Base-by-base conservation (phyloP, 129 eudicot genomes). In the Flaveria brownii region DNA sequence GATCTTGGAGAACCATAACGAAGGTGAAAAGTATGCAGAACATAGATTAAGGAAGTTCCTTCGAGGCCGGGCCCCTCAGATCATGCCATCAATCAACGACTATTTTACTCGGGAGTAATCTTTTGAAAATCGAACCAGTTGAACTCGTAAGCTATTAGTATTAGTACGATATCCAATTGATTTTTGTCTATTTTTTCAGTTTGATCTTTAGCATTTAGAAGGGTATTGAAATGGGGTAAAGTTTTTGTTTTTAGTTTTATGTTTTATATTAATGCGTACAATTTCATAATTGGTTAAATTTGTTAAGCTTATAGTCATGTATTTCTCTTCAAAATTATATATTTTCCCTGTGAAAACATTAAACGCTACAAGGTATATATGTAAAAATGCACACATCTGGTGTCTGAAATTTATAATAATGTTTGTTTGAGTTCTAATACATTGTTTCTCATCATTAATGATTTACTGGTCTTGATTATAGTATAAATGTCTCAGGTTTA, bases 21-120 rank as follows among this genome's bases (percentile, higher is more conserved):
- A 87, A 71, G 89, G 92, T 11, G 85, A 88, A 54, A 74, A 68
- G 25, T 88, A 88, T 12, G 70, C 78, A 0, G 75, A 88, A 46
- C 86, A 88, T 81, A 30, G 33, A 18, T 39, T 85, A 23, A 83
- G 87, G 46, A 85, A 78, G 83, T 85, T 80, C 12, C 46, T 80
- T 1, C 85, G 87, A n/a, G 87, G 89, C 14, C 81, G 63, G 45
- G 66, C 76, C 9, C 80, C 85, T 56, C 84, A 83, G 56, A 68
- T 82, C 76, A 85, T 83, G 89, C 86, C 87, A 5, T 80, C 76
- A 3, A n/a, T 88, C 63, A 88, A 85, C 49, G 74, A 84, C 23
- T 87, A 69, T 77, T 85, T 85, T 77, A 52, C 73, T 15, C 73
- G 67, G 41, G 78, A 63, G 47, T 36, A 79, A 20, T 20, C 22